Evolutionary conservation across 257 asterid species (phyloP), one percentile per base, ranked within the genome.

Genomic region (Galeopsis tetrahit): DNA sequence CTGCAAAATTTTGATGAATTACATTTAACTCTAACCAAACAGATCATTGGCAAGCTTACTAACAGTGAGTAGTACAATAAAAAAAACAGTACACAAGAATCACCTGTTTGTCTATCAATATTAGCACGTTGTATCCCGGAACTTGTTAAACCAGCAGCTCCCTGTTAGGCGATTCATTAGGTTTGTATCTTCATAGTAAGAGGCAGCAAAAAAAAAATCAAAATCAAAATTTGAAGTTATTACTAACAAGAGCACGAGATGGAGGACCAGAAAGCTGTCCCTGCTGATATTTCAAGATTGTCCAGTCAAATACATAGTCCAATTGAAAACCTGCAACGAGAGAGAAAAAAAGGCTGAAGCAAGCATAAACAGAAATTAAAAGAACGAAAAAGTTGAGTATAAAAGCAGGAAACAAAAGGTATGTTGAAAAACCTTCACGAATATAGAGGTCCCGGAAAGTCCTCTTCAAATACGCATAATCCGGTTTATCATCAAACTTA

Each of bases 241-340:
- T 81, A 72, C 93, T 81, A 72, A 92, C 98, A 71, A 84, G 89
- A 42, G 85, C 77, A 72, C 83, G 91, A 63, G 95, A 80, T 5
- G 93, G 87, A 84, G 97, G 96, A 73, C 84, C 85, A 57, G 91
- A 77, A 13, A 84, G 88, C 80, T 92, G 95, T 36, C 93, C 84
- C 71, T 88, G 96, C 83, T 89, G 95, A 76, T 85, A 92, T 76
- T 89, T 89, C 84, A 92, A 74, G 74, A 92, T 89, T 51, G 95
- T 89, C 97, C 97, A 91, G 84, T 91, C 97, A 72, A 81, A 91
- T 28, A 91, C 88, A 77, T 87, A 83, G 83, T 91, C 96, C 44
- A 82, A 84, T 70, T 89, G 97, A 79, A 92, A 89, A 58, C 97
- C 97, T 92, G 91, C 64, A 69, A 58, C 44, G 11, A 42, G 56